Evolutionary conservation across 768 basidiomycete species (phyloP), one percentile per base, ranked within the genome.

Genomic region (Scleroderma bovista): DNA sequence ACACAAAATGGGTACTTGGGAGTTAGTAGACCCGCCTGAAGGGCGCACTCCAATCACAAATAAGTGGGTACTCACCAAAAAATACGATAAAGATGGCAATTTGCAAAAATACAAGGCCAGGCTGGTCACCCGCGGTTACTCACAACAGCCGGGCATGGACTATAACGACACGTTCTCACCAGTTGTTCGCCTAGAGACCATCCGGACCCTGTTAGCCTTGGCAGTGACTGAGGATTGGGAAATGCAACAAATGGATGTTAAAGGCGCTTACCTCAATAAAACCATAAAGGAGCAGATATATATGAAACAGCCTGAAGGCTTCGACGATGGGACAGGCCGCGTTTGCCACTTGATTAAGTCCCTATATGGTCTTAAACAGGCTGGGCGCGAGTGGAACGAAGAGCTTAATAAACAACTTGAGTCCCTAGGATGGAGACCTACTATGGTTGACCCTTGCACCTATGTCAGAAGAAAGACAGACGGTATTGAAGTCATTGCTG

Each of bases 41-140:
- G 60, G 55, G 6, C 4, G 53, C 3, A 63, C 61, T 7, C 43
- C 62, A 0, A 54, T 74, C 0, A 55, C 57, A 17, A 60, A 59
- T 32, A 58, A 57, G 42, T 69, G 64, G 69, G 63, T 69, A 9
- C n/a, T 47, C 1, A 22, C 38, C 2, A 46, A 51, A 9, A 55
- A 49, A n/a, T 53, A 48, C 1, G 24, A 44, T 3, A 52, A 51
- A 37, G 33, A 55, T 1, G 47, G 54, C 0, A 6, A 33, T 0
- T 20, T 60, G n/a, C 29, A 40, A 20, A 47, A 60, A 53, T 61
- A 53, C 37, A 73, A 72, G 44, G 72, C 63, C 1, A n/a, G 64
- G 13, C 44, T 76, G 20, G 72, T 75, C 1, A 72, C 69, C 1
- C 57, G 66, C 52, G 74, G 75, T 0, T 75, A 64, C 53, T 54